Evolutionary conservation across 768 basidiomycete species (phyloP), one percentile per base, ranked within the genome.

Genomic region (Nevesoporus exiguus): DNA sequence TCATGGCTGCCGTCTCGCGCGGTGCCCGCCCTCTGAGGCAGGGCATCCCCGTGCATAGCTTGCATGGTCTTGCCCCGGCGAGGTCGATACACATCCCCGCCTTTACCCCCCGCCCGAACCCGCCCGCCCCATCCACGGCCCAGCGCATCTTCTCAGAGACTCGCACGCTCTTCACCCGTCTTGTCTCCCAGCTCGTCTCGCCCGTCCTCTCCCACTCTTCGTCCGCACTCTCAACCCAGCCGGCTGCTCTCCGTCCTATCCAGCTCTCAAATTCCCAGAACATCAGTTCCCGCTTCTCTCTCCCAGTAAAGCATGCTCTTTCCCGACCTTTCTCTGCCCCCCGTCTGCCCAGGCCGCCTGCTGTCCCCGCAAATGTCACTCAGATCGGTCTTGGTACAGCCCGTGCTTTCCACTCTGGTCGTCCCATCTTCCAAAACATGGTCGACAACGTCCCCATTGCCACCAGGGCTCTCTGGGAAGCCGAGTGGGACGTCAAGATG

Each of bases 381-480:
- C 85, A 90, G 56, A 80, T 93, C 21, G 92, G 92, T 5, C 75
- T 94, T 3, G 88, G 88, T 34, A 79, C 81, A 0, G 88, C 85
- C 0, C 76, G 91, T 34, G 88, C 83, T 62, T 94, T 93, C 68
- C 83, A 84, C 22, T 80, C 84, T 3, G 79, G 77, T 11, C 82
- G 86, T 3, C 86, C 88, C 3, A 77, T 92, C 41, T 92, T 93
- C 75, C 84, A 90, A 66, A 84, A 88, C 65, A 68, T 94, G 39
- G 82, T 83, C 2, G 81, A 91, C 66, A 91, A 91, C 62, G 83
- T 90, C 0, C 91, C 92, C 7, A 71, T 94, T n/a, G 78, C 82
- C 1, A 80, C 80, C 9, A 80, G 92, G 25, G 85, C 91, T 3
- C 73, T 92, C 40, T 83, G 82, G 66, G 86, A 91, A 66, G 83